phyloP scores from a whole-genome alignment of 2,329 filamentous ascomycete genomes.

The Tolypocladium pustulatum region DNA sequence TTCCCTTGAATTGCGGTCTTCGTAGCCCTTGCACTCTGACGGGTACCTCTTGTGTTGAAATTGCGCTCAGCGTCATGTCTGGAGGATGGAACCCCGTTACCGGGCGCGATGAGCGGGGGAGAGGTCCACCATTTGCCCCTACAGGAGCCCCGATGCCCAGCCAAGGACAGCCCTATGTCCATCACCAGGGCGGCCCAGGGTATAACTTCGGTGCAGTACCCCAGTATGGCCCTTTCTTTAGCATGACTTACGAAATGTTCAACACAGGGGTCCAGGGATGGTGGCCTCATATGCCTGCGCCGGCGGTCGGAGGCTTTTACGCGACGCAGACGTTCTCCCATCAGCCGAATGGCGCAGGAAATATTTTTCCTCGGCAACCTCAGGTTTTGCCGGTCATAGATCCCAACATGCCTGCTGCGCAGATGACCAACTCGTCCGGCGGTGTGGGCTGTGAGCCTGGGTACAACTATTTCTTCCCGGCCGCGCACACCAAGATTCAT shows the following conservation, averaged over 20 bases:
- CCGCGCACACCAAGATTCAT: conserved; percentile 48
- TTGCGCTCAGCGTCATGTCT: conserved; percentile 17
- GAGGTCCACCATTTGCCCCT: conserved; percentile 21
- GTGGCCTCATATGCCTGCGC: not conserved
- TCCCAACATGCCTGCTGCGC: conserved; percentile 36
- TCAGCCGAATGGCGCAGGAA: conserved; percentile 27
- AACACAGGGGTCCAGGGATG: conserved; percentile 8
- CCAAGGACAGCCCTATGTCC: conserved; percentile 27
- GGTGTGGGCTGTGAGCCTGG: conserved; percentile 49
- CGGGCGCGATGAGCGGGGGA: conserved; percentile 24
- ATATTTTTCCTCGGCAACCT: conserved; percentile 25
- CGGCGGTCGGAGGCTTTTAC: conserved; percentile 12
- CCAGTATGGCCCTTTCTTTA: conserved; percentile 9
- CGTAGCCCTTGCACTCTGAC: not conserved
- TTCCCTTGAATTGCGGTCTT: conserved; percentile 7
- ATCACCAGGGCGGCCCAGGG: conserved; percentile 24
- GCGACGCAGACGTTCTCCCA: conserved; percentile 16
- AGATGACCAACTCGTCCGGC: conserved; percentile 46
- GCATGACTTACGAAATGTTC: conserved; percentile 15
- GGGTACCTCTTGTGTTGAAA: not conserved
- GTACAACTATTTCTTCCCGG: conserved; percentile 52
- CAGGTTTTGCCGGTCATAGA: conserved; percentile 32
- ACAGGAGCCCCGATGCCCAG: conserved; percentile 20
- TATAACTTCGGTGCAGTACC: conserved; percentile 18
- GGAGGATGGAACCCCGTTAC: conserved; percentile 29